A percentile compares a stretch with the other conserved stretches of the same genome.
These are phyloP conservation scores for Avena atlantica DNA, from an alignment of 176 grass and related monocot species.

Conservation along the genomic window DNA sequence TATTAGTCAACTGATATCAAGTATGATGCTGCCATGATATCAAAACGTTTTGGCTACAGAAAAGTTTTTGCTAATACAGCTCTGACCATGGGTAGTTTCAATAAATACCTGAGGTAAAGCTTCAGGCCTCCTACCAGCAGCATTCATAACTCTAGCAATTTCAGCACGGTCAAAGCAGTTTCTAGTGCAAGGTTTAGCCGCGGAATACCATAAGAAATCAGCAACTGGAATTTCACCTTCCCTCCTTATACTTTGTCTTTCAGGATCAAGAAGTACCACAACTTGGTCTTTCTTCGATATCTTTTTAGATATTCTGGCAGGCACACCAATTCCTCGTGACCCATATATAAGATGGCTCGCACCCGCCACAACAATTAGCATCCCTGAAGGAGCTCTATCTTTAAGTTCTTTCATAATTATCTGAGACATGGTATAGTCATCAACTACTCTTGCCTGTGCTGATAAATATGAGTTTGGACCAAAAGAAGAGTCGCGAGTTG, in stretches of 20 bases:
- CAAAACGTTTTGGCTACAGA: slow-evolving; percentile 19
- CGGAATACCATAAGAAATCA: slow-evolving; percentile 99
- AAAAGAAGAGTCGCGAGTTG: slow-evolving; percentile 59
- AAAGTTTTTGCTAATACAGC: slow-evolving; percentile 9
- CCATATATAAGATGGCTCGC: slow-evolving; percentile 95
- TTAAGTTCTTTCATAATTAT: slow-evolving; percentile 75
- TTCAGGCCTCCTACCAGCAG: slow-evolving; percentile 85
- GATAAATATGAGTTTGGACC: slow-evolving; percentile 82
- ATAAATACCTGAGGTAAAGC: slow-evolving; percentile 79
- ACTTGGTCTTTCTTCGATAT: slow-evolving; percentile 89
- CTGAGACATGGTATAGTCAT: slow-evolving; percentile 93
- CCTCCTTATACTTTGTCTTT: slow-evolving; percentile 88
- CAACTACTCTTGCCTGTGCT: slow-evolving; percentile 85
- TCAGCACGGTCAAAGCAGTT: slow-evolving; percentile 98
- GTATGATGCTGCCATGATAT: neutral
- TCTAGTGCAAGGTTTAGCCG: slow-evolving; percentile 88
- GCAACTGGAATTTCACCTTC: slow-evolving; percentile 87
- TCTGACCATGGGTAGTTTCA: slow-evolving; percentile 6
- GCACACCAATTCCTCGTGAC: slow-evolving; percentile 83
- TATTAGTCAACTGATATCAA: slow-evolving; percentile 14
- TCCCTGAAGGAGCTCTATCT: slow-evolving; percentile 48
- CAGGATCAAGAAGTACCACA: slow-evolving; percentile 92
- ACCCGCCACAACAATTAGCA: slow-evolving; percentile 83
- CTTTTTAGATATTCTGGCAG: slow-evolving; percentile 89
- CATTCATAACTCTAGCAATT: slow-evolving; percentile 98